A percentile compares a stretch with the other conserved stretches of the same genome.
phyloP scores from a whole-genome alignment of 352 stramenopile species.

The Blastocystis sp. region DNA sequence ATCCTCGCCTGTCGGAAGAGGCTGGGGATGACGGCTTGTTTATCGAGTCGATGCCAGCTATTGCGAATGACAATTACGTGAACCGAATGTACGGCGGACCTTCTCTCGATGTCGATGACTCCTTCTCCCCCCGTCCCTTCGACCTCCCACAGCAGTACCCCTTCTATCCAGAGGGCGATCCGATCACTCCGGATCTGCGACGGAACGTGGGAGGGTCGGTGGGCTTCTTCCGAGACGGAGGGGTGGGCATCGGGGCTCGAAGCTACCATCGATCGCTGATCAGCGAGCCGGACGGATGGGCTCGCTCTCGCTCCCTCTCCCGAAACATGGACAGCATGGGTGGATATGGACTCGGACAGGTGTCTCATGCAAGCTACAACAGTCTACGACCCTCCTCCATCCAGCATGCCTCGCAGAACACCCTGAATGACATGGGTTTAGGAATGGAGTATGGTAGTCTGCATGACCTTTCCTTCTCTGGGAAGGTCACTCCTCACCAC shows the following conservation, averaged over 20 bases:
- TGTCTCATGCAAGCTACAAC: background rate
- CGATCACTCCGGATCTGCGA: background rate
- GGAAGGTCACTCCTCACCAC: background rate
- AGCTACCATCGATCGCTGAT: background rate
- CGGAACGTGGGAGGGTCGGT: background rate
- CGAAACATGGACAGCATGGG: constrained; percentile 28
- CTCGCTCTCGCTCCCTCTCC: constrained; percentile 11
- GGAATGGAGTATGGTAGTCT: background rate
- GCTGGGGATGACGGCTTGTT: constrained; percentile 14
- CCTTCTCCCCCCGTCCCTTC: background rate
- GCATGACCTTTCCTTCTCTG: background rate
- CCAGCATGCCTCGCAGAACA: background rate
- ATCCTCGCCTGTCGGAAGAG: background rate
- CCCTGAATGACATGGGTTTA: background rate
- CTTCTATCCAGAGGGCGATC: background rate
- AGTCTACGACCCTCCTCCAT: background rate
- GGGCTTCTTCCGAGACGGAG: constrained; percentile 16
- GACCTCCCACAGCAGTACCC: background rate
- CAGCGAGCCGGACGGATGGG: background rate
- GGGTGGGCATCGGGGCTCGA: background rate
- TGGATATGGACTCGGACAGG: background rate
- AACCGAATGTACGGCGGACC: background rate
- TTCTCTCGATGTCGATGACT: background rate
- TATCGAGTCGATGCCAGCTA: constrained; percentile 22
- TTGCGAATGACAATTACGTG: background rate